A percentile compares a stretch with the other conserved stretches of the same genome.
Evolutionary conservation across 768 basidiomycete genomes (phyloP).

Genomic region (Gloeostereum incarnatum): DNA sequence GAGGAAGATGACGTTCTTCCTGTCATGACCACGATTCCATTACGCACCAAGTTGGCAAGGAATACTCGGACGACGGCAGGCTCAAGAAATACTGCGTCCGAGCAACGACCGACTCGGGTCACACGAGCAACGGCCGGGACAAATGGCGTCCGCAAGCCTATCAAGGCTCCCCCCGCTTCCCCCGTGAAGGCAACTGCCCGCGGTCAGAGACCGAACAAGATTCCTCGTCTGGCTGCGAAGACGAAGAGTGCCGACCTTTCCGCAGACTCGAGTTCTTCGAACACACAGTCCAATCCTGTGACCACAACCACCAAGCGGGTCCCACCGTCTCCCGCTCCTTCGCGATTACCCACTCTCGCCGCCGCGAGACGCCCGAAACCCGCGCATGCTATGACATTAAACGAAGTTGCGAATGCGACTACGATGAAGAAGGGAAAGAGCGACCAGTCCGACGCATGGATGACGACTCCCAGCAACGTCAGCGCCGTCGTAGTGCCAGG

Average conservation of each 20-base stretch:
- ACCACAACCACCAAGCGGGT: slow-evolving; percentile 20
- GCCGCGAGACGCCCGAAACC: slow-evolving; percentile 40
- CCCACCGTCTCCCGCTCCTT: slow-evolving; percentile 62
- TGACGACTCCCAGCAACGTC: slow-evolving; percentile 62
- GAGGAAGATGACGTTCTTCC: slow-evolving; percentile 58
- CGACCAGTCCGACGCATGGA: slow-evolving; percentile 56
- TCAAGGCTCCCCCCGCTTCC: slow-evolving; percentile 26
- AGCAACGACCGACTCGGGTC: slow-evolving; percentile 66
- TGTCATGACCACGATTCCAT: slow-evolving; percentile 37
- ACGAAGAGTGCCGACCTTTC: slow-evolving; percentile 26
- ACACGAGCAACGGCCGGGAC: slow-evolving; percentile 61
- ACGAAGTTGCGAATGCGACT: slow-evolving; percentile 35
- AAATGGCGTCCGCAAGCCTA: slow-evolving; percentile 44
- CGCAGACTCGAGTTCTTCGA: too few relatives aligned
- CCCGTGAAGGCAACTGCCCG: slow-evolving; percentile 32
- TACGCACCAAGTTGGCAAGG: slow-evolving; percentile 18
- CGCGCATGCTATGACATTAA: slow-evolving; percentile 36
- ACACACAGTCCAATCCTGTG: slow-evolving; percentile 14
- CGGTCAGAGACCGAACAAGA: slow-evolving; percentile 58
- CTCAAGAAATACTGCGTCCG: slow-evolving; percentile 50
- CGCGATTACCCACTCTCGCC: slow-evolving; percentile 67
- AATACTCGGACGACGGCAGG: slow-evolving; percentile 28
- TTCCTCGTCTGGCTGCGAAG: slow-evolving; percentile 53
- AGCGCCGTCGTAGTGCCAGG: slow-evolving; percentile 64
- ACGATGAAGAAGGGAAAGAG: slow-evolving; percentile 27